phyloP scores from a whole-genome alignment of 2,329 filamentous ascomycete genomes.

The Fusarium euwallaceae region DNA sequence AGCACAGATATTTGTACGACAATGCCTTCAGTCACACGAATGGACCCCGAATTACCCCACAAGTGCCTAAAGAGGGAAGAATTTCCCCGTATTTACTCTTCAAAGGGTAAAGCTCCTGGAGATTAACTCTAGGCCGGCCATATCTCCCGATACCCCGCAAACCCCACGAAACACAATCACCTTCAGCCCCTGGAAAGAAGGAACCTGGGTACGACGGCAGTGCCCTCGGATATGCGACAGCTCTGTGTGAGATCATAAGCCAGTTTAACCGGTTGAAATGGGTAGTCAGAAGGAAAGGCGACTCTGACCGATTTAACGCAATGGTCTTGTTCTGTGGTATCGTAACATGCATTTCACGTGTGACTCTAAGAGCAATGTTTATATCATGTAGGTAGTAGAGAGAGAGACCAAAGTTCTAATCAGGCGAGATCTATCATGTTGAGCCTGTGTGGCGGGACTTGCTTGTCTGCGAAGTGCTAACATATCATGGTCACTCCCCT shows the following conservation, averaged over 20 bases:
- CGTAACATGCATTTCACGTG: neutral
- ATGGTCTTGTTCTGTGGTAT: neutral
- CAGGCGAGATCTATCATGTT: neutral
- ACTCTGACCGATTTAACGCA: neutral
- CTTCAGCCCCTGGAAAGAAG: neutral
- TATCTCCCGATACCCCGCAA: neutral
- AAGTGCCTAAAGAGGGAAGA: neutral
- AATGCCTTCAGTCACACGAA: neutral
- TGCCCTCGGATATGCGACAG: neutral
- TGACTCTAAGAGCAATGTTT: neutral
- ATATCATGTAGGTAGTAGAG: neutral
- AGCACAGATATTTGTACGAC: neutral
- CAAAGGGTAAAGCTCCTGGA: neutral
- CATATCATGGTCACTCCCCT: neutral
- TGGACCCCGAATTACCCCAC: neutral
- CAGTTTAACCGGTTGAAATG: neutral
- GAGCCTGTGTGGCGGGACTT: neutral
- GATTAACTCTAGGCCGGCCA: neutral
- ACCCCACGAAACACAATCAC: neutral
- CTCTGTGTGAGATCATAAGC: neutral
- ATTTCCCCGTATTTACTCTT: neutral
- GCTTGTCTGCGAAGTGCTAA: neutral
- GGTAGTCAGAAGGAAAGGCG: neutral
- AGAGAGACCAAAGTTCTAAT: neutral
- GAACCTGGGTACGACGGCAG: neutral